phyloP scores from a whole-genome alignment of 2,329 filamentous ascomycete species.

The Ophiostoma himal-ulmi region DNA sequence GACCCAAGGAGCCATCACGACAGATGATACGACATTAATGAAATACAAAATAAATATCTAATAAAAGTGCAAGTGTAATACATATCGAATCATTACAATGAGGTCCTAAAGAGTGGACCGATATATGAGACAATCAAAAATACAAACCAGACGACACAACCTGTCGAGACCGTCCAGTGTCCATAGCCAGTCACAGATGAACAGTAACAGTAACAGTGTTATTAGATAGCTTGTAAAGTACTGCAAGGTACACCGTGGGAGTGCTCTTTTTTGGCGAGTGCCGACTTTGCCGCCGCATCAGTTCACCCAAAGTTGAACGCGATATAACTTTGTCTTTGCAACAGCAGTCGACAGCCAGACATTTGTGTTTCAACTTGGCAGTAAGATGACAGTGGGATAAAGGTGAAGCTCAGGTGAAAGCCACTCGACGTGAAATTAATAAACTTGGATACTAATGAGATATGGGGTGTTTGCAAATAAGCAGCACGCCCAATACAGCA shows the following conservation, averaged over 20 bases:
- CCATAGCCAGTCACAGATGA: no score
- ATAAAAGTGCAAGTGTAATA: background rate
- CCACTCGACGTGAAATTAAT: no score
- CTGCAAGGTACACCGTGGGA: background rate
- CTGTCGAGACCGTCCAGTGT: background rate
- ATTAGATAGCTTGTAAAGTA: no score
- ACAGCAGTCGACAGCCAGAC: background rate
- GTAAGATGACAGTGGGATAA: background rate
- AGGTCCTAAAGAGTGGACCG: no score
- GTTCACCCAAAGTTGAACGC: background rate
- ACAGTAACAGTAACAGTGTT: no score
- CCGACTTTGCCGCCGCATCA: background rate
- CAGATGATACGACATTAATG: constrained; percentile 1
- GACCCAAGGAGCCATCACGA: constrained; percentile 2
- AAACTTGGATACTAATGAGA: background rate
- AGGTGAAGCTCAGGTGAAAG: background rate
- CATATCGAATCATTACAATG: background rate
- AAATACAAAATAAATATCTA: background rate
- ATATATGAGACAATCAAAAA: no score
- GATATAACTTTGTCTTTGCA: background rate
- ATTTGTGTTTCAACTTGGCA: background rate
- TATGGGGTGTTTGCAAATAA: background rate
- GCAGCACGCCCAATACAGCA: background rate
- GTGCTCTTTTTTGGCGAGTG: background rate
- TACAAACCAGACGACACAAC: background rate